Base-by-base conservation (phyloP, 306 rosid genomes). In the Styphnolobium japonicum region DNA sequence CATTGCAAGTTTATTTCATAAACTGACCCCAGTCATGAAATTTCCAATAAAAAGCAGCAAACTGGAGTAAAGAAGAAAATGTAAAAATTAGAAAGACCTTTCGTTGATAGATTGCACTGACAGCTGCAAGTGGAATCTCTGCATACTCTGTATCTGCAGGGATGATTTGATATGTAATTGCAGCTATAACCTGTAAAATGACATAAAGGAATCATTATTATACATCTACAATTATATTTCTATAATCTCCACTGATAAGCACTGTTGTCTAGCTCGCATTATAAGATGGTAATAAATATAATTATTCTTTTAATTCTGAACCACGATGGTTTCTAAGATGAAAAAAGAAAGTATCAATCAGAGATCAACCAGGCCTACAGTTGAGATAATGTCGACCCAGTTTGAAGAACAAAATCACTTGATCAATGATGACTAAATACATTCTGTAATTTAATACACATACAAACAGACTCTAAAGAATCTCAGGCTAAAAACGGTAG, bases 121-220 rank as follows among this genome's bases (percentile, higher is more conserved):
- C 97, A 37, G 93, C 96, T 75, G 98, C 93, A 82, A 92, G 94
- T 61, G 98, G 97, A 78, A 92, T 89, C 90, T 94, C 98, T 61
- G 96, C 98, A 85, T 86, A 85, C 70, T 89, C 91, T 39, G 94
- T 94, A 80, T 94, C 97, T 68, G 96, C 90, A 31, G 98, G 96
- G 76, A 94, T 82, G 80, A 94, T 89, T 88, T 94, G 97, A 77
- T 83, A 92, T 25, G 97, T 89, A 69, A 94, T 89, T 73, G 98
- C 92, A 82, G 92, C 98, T 45, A 92, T 75, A 83, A 90, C 89
- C 98, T 94, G 88, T 46, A 80, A 22, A 66, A 71, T 55, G 51
- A 65, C 53, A 63, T 57, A 36, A 34, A 16, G 7, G 34, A 23
- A 62, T 46, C 2, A 10, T 39, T 22, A 34, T 11, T 27, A 45